These are phyloP conservation scores for Penicillium sp. DNA, from an alignment of 2,329 filamentous ascomycete species.

Conservation along the genomic window DNA sequence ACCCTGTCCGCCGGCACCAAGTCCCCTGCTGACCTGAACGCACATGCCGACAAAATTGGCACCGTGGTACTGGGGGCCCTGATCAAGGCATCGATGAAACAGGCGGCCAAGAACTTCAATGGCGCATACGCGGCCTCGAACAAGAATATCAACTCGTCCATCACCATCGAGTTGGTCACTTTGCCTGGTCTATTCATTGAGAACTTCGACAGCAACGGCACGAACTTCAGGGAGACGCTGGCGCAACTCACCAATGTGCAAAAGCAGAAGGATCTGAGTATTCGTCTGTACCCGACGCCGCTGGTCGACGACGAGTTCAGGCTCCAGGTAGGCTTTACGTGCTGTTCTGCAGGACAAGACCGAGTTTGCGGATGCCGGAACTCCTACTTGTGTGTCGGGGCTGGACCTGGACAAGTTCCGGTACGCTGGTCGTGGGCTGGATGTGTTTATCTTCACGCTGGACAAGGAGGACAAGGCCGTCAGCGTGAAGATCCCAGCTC, in stretches of 20 bases:
- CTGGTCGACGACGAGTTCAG: conserved; percentile 3
- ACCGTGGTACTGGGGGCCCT: conserved; percentile 27
- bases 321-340: conserved; percentile 15
- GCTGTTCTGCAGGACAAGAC: conserved; percentile 24
- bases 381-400: conserved; percentile 30
- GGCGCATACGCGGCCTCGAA: conserved; percentile 3
- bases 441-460: conserved; percentile 27
- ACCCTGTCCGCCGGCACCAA: conserved; percentile 31
- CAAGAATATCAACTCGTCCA: conserved; percentile 11
- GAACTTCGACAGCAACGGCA: conserved; percentile 18
- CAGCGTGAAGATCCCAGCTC: conserved; percentile 19
- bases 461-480: conserved; percentile 18
- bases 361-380: conserved; percentile 24
- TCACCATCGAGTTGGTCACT: no score
- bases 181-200: conserved; percentile 13
- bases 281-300: conserved; percentile 17
- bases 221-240: conserved; percentile 15
- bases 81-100: conserved; percentile 10
- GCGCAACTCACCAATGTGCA: conserved; percentile 4
- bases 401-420: conserved; percentile 21
- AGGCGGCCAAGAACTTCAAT: conserved; percentile 7
- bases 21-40: conserved; percentile 18
- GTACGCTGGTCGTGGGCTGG: conserved; percentile 19
- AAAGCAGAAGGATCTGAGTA: conserved; percentile 13
- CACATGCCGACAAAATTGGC: conserved; percentile 30